phyloP scores from a whole-genome alignment of 1,139 yeast species.

The Eremothecium cymbalariae region DNA sequence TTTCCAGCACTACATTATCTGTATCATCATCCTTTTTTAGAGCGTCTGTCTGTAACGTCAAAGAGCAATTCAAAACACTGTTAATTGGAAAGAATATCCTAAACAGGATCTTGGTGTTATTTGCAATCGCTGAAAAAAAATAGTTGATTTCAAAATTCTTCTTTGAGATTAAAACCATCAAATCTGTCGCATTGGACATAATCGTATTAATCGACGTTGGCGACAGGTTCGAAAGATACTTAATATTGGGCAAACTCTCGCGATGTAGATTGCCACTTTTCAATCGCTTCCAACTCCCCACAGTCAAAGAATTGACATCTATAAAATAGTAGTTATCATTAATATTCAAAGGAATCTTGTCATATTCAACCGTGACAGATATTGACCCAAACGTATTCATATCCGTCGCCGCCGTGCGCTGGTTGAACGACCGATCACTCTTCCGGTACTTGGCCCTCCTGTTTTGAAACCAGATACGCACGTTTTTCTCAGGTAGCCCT shows the following conservation, averaged over 20 bases:
- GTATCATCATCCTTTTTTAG: slow-evolving; percentile 14
- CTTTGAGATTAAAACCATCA: slow-evolving; percentile 57
- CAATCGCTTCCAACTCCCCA: slow-evolving; percentile 73
- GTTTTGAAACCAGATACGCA: slow-evolving; percentile 93
- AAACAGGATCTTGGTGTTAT: slow-evolving; percentile 57
- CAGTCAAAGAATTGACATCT: slow-evolving; percentile 58
- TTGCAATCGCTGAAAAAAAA: slow-evolving; percentile 62
- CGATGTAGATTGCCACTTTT: slow-evolving; percentile 49
- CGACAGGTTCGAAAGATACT: slow-evolving; percentile 49
- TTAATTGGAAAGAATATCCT: slow-evolving; percentile 58
- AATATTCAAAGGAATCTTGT: slow-evolving; percentile 44
- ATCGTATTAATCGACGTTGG: slow-evolving; percentile 55
- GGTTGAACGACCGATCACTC: slow-evolving; percentile 20
- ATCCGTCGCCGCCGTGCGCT: slow-evolving; percentile 11
- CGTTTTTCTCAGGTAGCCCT: slow-evolving; percentile 86
- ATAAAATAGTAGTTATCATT: slow-evolving; percentile 62
- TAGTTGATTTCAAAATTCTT: slow-evolving; percentile 65
- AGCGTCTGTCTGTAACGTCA: slow-evolving; percentile 31
- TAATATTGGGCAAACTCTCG: slow-evolving; percentile 33
- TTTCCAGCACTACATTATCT: slow-evolving; percentile 8
- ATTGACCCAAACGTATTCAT: slow-evolving; percentile 7
- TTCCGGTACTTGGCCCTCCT: slow-evolving; percentile 72
- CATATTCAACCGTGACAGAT: slow-evolving; percentile 24
- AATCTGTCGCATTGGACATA: slow-evolving; percentile 57
- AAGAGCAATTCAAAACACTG: slow-evolving; percentile 33